Percentiles rank a stretch among this genome's conserved stretches.
phyloP scores from a whole-genome alignment of 768 basidiomycete species.

The Termitomyces sp. region DNA sequence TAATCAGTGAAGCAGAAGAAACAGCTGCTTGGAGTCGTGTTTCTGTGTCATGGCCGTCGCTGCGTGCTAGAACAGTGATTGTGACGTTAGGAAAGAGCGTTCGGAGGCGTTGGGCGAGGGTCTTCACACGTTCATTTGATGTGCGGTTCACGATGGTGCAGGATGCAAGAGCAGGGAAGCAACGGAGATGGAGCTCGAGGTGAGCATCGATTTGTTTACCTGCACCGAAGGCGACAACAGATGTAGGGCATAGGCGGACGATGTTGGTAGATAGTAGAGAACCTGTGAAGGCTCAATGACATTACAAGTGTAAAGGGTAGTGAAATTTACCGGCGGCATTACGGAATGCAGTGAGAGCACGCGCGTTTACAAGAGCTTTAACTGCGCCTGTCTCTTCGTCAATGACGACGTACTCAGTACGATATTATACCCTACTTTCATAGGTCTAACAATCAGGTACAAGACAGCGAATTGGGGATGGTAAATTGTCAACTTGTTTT shows the following conservation, averaged over 20 bases:
- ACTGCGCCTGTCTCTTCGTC: no score
- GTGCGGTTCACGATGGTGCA: conserved; percentile 66
- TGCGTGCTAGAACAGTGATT: conserved; percentile 15
- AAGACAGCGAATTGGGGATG: conserved; percentile 89
- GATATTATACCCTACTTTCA: background rate
- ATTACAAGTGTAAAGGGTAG: background rate
- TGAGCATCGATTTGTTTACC: conserved; percentile 69
- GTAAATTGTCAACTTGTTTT: conserved; percentile 28
- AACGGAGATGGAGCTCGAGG: conserved; percentile 50
- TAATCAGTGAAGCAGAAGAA: conserved; percentile 46
- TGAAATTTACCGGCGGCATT: conserved; percentile 65
- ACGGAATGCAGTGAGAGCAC: conserved; percentile 69
- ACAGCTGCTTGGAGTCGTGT: conserved; percentile 26
- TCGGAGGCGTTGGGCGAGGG: conserved; percentile 25
- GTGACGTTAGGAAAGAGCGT: conserved; percentile 19
- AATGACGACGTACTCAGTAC: conserved; percentile 15
- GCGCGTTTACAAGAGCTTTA: no score
- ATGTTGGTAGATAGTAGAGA: conserved; percentile 62
- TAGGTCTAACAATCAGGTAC: background rate
- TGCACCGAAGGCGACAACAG: conserved; percentile 63
- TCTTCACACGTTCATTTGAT: conserved; percentile 37
- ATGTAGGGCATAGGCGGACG: conserved; percentile 37
- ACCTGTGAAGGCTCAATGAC: conserved; percentile 29
- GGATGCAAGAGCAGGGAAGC: conserved; percentile 44
- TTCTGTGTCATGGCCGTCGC: background rate